These are phyloP conservation scores for Rhododendron ferrugineum DNA, from an alignment of 148 eudicot species.

Conservation along the genomic window DNA sequence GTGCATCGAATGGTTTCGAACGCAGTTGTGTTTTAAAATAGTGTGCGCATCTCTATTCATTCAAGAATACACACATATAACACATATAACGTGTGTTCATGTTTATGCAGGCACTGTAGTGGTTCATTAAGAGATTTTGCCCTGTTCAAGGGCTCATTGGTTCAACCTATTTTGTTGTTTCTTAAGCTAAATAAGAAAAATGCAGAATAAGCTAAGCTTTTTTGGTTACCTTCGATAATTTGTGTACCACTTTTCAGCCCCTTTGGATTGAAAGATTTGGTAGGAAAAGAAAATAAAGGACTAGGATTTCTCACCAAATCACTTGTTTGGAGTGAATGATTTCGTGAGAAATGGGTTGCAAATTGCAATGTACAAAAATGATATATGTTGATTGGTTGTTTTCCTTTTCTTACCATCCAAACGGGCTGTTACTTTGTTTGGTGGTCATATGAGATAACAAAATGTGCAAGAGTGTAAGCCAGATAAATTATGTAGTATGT, in stretches of 20 bases:
- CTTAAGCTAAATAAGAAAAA: not conserved
- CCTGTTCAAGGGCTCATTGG: not conserved
- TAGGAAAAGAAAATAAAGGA: not conserved
- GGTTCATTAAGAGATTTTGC: not conserved
- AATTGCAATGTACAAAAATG: no score
- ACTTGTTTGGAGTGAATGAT: not conserved
- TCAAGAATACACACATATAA: not conserved
- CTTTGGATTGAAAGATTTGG: not conserved
- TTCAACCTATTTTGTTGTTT: not conserved
- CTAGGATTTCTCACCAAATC: not conserved
- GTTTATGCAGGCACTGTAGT: not conserved
- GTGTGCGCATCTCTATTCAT: not conserved
- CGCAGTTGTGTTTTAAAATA: not conserved
- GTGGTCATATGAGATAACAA: not conserved
- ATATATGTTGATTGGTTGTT: no score
- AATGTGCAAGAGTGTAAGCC: not conserved
- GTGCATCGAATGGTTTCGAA: no score
- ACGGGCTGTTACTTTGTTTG: not conserved
- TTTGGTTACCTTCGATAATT: not conserved
- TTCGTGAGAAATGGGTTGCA: not conserved
- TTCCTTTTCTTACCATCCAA: no score
- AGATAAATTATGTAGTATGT: not conserved
- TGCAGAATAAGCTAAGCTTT: not conserved
- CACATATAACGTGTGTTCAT: not conserved
- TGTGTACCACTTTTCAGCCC: no score